phyloP scores from a whole-genome alignment of 2,329 filamentous ascomycete species.

The Penicillium oxalicum region DNA sequence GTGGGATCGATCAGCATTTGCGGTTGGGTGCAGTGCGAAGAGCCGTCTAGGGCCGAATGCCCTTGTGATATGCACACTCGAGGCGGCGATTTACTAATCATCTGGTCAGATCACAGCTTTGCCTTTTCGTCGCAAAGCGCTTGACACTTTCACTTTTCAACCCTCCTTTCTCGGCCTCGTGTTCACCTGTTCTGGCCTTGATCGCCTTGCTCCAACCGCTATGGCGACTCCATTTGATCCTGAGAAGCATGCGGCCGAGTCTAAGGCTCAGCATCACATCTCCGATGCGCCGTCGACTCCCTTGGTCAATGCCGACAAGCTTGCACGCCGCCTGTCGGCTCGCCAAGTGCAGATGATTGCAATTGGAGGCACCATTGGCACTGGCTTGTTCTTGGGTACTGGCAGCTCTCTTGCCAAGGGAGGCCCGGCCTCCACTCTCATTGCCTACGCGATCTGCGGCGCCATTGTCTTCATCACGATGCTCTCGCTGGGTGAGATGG shows the following conservation, averaged over 20 bases:
- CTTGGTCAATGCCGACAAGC: constrained; percentile 39
- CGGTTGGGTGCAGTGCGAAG: too few species aligned
- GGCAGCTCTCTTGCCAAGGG: constrained; percentile 56
- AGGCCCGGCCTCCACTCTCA: constrained; percentile 54
- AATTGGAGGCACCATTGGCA: constrained; percentile 44
- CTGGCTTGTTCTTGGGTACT: constrained; percentile 58
- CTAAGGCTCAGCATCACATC: constrained; percentile 11
- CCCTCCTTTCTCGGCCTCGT: too few species aligned
- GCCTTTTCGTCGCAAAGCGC: too few species aligned
- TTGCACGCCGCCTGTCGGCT: constrained; percentile 52
- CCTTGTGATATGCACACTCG: too few species aligned
- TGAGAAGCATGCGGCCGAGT: constrained; percentile 19
- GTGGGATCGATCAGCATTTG: too few species aligned
- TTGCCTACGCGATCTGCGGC: constrained; percentile 53
- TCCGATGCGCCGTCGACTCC: constrained; percentile 11
- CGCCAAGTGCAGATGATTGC: constrained; percentile 66
- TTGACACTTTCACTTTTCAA: too few species aligned
- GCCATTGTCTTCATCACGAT: constrained; percentile 56
- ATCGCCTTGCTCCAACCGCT: too few species aligned
- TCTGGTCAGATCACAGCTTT: too few species aligned
- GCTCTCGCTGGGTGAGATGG: constrained; percentile 56
- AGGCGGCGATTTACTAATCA: too few species aligned
- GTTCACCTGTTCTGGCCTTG: too few species aligned
- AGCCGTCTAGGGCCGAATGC: too few species aligned
- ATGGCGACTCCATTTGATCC: constrained; percentile 19